phyloP scores from a whole-genome alignment of 371 early-diverging fungal genomes.

The Mucor ambiguus region DNA sequence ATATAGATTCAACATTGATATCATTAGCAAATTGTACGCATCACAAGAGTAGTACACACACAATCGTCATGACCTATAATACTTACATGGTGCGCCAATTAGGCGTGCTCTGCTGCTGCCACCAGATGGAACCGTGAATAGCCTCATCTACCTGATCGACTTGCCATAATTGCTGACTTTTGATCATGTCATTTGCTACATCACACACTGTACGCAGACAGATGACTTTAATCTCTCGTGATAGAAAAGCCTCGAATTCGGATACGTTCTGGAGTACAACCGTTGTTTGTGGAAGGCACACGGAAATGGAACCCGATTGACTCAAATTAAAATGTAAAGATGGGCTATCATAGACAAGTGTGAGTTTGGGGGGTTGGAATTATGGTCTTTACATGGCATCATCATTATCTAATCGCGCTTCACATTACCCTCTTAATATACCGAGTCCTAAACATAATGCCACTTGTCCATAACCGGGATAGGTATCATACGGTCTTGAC shows the following conservation, averaged over 20 bases:
- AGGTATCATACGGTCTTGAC: slow-evolving; percentile 21
- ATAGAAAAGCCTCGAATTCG: slow-evolving; percentile 47
- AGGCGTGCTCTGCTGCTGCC: slow-evolving; percentile 26
- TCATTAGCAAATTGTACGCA: neutral
- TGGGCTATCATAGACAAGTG: slow-evolving; percentile 19
- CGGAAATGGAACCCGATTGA: slow-evolving; percentile 43
- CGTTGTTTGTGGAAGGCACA: slow-evolving; percentile 43
- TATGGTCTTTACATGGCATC: neutral
- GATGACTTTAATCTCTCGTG: slow-evolving; percentile 49
- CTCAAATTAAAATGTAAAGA: slow-evolving; percentile 35
- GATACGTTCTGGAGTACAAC: slow-evolving; percentile 44
- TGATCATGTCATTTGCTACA: slow-evolving; percentile 46
- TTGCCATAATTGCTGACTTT: slow-evolving; percentile 45
- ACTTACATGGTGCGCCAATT: slow-evolving; percentile 47
- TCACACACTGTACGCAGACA: slow-evolving; percentile 47
- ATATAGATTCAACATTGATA: neutral
- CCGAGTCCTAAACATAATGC: slow-evolving; percentile 36
- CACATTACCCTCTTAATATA: slow-evolving; percentile 46
- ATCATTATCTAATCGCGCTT: neutral
- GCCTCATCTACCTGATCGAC: slow-evolving; percentile 53
- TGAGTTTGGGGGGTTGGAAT: neutral
- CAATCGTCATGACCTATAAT: neutral
- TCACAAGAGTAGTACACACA: neutral
- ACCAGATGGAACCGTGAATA: slow-evolving; percentile 42
- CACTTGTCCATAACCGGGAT: slow-evolving; percentile 38